Base-by-base conservation (phyloP, 805 yeast genomes). In the Saturnispora halmiae region DNA sequence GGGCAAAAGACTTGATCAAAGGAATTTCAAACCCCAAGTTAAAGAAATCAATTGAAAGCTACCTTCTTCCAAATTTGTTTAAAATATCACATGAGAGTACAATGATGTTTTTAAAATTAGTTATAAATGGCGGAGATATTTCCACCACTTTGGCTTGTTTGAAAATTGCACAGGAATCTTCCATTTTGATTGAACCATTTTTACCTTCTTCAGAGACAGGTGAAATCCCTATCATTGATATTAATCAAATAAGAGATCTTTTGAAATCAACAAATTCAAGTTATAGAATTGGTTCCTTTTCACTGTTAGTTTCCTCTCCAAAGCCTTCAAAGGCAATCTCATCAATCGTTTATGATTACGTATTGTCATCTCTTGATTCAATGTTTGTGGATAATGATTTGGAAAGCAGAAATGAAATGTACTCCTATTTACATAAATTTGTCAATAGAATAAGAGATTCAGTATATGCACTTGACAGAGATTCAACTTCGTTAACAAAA, bases 381-480 rank as follows among this genome's bases (percentile, higher is more conserved):
- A 67, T 79, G 46, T 69, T 81, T 43, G 65, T 71, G n/a, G 94
- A 83, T 44, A 65, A 72, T 15, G 76, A 79, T 42, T 67, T 84
- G 13, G 88, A 82, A 45, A 66, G 73, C 1, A 66, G 96, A 52
- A 79, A 78, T 47, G 77, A 74, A 34, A 75, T 83, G 38, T 65
- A 67, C 21, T 77, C 90, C 3, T 52, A 74, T 14, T 59, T 87
- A 42, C 70, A 79, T 41, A 75, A 70, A 42, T 78, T 87, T 47
- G 53, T 85, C 10, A 57, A 69, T 22, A 66, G 96, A 49, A 58
- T 83, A 14, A 69, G 82, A 48, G 92, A 81, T 40, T 82, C 88
- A 0, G 60, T 80, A 1, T 77, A 80, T 54, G 71, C 77, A 0
- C 48, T 75, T 20, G 53, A 69, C 18, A 69, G 84, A 51, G 81